Percentiles rank a stretch among this genome's conserved stretches.
Evolutionary conservation across 75 land plant species (phyloP).

Genomic region (Sequoiadendron giganteum): DNA sequence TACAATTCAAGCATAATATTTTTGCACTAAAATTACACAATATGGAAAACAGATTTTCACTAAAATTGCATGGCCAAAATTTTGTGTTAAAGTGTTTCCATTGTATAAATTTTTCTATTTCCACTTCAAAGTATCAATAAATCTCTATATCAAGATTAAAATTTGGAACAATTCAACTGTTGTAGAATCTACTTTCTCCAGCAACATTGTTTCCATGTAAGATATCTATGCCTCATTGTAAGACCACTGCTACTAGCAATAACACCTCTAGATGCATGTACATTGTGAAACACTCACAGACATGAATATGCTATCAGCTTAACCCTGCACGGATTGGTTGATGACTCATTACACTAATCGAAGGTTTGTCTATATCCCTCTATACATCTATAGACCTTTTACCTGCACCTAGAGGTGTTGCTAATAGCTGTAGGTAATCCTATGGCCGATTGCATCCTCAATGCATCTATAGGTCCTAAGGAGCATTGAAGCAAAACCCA

Average conservation of each 20-base stretch:
- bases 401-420: background rate
- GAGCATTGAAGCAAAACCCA: background rate
- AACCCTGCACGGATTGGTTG: background rate
- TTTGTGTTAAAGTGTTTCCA: background rate
- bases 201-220: background rate
- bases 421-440: background rate
- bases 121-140: background rate
- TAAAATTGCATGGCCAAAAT: background rate
- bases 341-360: background rate
- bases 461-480: background rate
- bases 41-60: no score
- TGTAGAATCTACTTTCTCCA: background rate
- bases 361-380: background rate
- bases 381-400: background rate
- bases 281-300: background rate
- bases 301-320: background rate
- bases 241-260: background rate
- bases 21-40: background rate
- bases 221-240: background rate
- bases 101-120: background rate
- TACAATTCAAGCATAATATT: background rate
- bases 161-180: background rate
- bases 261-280: background rate
- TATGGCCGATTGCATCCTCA: background rate
- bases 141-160: background rate